Evolutionary conservation across 495 filamentous ascomycete genomes (phyloP).

Genomic region (Cercophora sp.): DNA sequence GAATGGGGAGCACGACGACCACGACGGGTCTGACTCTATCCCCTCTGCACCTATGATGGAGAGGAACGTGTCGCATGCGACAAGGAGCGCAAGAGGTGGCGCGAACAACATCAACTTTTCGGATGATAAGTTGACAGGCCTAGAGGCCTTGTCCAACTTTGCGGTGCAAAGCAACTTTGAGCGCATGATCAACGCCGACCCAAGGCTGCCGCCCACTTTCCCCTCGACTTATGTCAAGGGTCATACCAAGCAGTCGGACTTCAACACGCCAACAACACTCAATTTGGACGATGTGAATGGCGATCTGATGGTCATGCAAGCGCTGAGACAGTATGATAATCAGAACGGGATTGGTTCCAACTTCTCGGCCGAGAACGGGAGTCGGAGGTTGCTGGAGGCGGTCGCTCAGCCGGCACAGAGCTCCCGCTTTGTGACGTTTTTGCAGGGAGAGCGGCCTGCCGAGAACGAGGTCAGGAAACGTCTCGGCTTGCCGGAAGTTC

Average conservation of each 20-base stretch:
- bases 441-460: constrained; percentile 39
- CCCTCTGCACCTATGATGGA: constrained; percentile 64
- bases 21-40: constrained; percentile 44
- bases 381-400: constrained; percentile 41
- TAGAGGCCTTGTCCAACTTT: constrained; percentile 62
- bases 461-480: constrained; percentile 40
- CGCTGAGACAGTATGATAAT: constrained; percentile 40
- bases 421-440: constrained; percentile 35
- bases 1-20: constrained; percentile 42
- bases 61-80: constrained; percentile 67
- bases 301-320: constrained; percentile 57
- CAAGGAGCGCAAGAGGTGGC: constrained; percentile 63
- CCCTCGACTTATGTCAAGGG: constrained; percentile 48
- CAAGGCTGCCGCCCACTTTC: constrained; percentile 61
- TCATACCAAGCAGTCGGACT: constrained; percentile 39
- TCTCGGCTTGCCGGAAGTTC: constrained; percentile 36
- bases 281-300: constrained; percentile 55
- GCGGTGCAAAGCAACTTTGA: constrained; percentile 55
- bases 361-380: constrained; percentile 39
- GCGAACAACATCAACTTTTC: constrained; percentile 52
- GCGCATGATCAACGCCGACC: constrained; percentile 39
- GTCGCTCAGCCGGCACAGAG: constrained; percentile 35
- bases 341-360: constrained; percentile 41
- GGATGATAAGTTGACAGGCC: constrained; percentile 47
- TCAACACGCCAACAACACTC: constrained; percentile 47